Percentiles rank a stretch among this genome's conserved stretches.
These are phyloP conservation scores for Penicillium digitatum DNA, from an alignment of 2,329 filamentous ascomycete species.

Conservation along the genomic window DNA sequence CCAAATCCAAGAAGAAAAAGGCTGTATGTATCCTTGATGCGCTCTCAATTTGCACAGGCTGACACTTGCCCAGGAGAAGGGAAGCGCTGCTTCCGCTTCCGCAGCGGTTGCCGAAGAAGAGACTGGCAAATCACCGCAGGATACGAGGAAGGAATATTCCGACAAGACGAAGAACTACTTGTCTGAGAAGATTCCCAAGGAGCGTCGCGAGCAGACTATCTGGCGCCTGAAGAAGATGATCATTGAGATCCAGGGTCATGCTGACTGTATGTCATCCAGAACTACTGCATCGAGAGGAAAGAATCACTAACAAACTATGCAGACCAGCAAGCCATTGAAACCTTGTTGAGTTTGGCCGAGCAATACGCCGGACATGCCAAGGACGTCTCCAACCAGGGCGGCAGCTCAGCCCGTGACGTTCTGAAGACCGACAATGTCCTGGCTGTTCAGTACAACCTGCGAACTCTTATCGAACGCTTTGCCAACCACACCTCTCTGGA, in stretches of 20 bases:
- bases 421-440: constrained; percentile 61
- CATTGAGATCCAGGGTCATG: constrained; percentile 90
- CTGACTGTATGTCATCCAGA: constrained; percentile 62
- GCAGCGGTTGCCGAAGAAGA: constrained; percentile 46
- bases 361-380: constrained; percentile 75
- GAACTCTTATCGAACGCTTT: constrained; percentile 86
- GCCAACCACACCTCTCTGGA: constrained; percentile 89
- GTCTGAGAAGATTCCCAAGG: constrained; percentile 79
- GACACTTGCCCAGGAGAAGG: constrained; percentile 45
- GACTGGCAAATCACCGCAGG: constrained; percentile 49
- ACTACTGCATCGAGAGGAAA: background rate
- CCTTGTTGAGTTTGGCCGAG: constrained; percentile 77
- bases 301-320: background rate
- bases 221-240: constrained; percentile 98
- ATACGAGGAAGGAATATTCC: constrained; percentile 36
- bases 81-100: constrained; percentile 47
- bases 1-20: constrained; percentile 54
- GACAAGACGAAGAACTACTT: constrained; percentile 67
- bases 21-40: constrained; percentile 43
- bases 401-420: constrained; percentile 68
- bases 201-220: constrained; percentile 86
- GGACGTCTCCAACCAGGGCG: constrained; percentile 59
- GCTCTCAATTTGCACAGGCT: background rate
- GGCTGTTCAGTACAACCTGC: constrained; percentile 73
- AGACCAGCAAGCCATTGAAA: constrained; percentile 85